Evolutionary conservation across 208 protist species (phyloP), one percentile per base, ranked within the genome.

Genomic region (Trypanosomatidae sp.): DNA sequence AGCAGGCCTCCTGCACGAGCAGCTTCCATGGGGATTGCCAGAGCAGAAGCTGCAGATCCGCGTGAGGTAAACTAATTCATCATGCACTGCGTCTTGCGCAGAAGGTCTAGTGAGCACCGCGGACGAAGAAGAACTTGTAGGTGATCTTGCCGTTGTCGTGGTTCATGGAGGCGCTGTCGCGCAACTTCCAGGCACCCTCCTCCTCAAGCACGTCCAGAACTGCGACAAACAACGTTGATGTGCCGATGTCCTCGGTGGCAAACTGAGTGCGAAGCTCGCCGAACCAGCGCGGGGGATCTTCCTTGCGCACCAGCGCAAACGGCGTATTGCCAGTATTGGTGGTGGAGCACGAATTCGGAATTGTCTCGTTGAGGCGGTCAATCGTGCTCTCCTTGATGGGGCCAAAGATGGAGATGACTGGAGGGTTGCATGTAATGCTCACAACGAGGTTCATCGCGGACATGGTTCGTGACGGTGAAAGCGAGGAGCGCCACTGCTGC

Each of bases 91-190:
- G 36, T 17, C 39, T 28, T 28, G 59, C 39, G 30, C 36, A 30
- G 36, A 22, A 43, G 28, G 13, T 19, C 47, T 78, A 85, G 39
- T 88, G 73, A 6, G 73, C 73, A 39, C 79, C 77, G 55, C 89
- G 89, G 7, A 96, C 87, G 77, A 97, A 97, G 69, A 96, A 97
- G 74, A 96, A 94, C 67, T 91, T 91, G 82, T 95, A 95, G 9
- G 91, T 94, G 53, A 79, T 77, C 75, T 97, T 97, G 56, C 91
- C 83, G 62, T 47, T 73, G 71, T 95, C 91, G 72, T 95, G 91
- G 65, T 62, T 89, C 69, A 90, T 80, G 3, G 87, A 82, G 12
- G 91, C 92, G 78, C 82, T 91, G 46, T 90, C 93, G 19, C 89
- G 82, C 43, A 97, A 80, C 71, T 84, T 95, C 91, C 93, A 97